These are phyloP conservation scores for Phytophthora sp. DNA, from an alignment of 352 stramenopile genomes.

Conservation along the genomic window DNA sequence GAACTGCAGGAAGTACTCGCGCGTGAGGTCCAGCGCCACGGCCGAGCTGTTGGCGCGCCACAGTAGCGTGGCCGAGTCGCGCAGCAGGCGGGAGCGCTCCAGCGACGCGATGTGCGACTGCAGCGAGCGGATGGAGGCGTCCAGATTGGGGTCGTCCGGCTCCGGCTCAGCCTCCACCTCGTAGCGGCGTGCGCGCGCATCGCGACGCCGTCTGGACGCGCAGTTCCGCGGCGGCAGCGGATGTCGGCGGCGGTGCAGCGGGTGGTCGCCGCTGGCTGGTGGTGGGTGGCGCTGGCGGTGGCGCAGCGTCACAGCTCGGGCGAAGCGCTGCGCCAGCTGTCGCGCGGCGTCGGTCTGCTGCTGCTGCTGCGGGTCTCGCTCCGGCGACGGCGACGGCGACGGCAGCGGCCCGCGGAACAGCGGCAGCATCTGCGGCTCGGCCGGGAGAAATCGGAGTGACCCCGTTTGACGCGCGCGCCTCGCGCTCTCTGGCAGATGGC, in stretches of 20 bases:
- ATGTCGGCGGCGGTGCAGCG: constrained; percentile 1
- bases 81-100: constrained; percentile 46
- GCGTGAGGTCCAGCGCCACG: constrained; percentile 44
- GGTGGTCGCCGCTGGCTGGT: not conserved
- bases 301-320: constrained; percentile 39
- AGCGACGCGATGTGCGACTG: constrained; percentile 39
- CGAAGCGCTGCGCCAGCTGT: constrained; percentile 44
- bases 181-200: not conserved
- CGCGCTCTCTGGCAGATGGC: not conserved
- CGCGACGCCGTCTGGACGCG: constrained; percentile 22
- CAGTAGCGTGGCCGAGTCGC: constrained; percentile 40
- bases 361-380: constrained; percentile 7
- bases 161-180: constrained; percentile 11
- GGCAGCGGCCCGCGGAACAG: constrained; percentile 19
- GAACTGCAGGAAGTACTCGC: constrained; percentile 59
- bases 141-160: constrained; percentile 32
- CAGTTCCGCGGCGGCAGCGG: constrained; percentile 36
- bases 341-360: constrained; percentile 3
- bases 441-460: not conserved
- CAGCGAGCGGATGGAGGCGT: constrained; percentile 41
- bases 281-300: constrained; percentile 22
- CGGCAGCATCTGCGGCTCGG: constrained; percentile 10
- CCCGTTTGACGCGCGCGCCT: not conserved
- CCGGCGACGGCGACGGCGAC: constrained; percentile 5
- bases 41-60: constrained; percentile 50